Evolutionary conservation across 805 yeast genomes (phyloP).

Genomic region (Candida ascalaphidarum): DNA sequence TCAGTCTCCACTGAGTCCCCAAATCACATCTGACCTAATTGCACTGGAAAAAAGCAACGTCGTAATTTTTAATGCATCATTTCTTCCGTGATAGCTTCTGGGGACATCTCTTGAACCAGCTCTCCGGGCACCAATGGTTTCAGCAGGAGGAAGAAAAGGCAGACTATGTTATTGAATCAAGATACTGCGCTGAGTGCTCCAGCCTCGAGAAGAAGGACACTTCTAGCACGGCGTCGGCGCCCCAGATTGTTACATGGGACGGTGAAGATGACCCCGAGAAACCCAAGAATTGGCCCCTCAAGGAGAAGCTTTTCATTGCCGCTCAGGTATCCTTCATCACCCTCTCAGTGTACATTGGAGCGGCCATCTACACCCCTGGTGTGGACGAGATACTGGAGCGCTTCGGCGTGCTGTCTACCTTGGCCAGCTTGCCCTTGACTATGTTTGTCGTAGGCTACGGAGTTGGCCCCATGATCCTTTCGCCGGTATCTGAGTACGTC

Average conservation of each 20-base stretch:
- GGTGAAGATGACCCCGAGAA: constrained; percentile 44
- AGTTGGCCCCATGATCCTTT: constrained; percentile 48
- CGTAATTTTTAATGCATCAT: too few relatives aligned
- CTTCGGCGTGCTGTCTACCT: constrained; percentile 34
- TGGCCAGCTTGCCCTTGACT: constrained; percentile 44
- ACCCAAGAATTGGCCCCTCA: constrained; percentile 48
- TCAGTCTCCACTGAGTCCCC: too few relatives aligned
- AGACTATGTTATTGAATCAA: constrained; percentile 22
- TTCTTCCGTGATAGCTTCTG: constrained; percentile 23
- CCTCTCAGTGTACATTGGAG: constrained; percentile 45
- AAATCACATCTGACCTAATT: too few relatives aligned
- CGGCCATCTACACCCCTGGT: constrained; percentile 50
- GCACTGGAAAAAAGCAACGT: too few relatives aligned
- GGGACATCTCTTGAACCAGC: constrained; percentile 17
- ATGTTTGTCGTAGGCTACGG: constrained; percentile 55
- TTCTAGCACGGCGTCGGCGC: background rate
- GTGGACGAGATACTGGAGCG: constrained; percentile 33
- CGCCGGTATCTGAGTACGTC: constrained; percentile 52
- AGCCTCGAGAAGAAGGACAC: background rate
- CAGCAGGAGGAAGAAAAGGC: constrained; percentile 18
- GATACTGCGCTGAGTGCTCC: constrained; percentile 8
- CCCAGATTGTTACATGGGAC: constrained; percentile 20
- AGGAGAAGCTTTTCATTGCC: constrained; percentile 29
- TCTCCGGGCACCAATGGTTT: constrained; percentile 14
- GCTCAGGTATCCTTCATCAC: constrained; percentile 37